Evolutionary conservation across 805 yeast genomes (phyloP), one percentile per base, ranked within the genome.

Genomic region (Hemisphaericaspora nanyangensis): DNA sequence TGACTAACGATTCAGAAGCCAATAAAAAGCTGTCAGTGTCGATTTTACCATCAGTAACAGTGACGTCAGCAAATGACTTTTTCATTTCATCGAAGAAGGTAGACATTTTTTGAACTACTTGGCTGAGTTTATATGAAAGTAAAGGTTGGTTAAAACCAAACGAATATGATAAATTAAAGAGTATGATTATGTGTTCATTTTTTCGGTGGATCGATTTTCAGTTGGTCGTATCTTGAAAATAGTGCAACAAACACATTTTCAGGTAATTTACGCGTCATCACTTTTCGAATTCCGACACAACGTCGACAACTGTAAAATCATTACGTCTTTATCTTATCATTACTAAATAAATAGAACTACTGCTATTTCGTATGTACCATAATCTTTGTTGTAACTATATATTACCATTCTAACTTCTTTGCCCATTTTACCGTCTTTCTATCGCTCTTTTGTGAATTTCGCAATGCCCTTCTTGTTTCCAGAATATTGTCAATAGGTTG

Each of bases 41-140:
- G 56, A 88, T 71, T 60, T 85, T 79, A 42, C 71, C 70, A 17
- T 61, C 69, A 32, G 64, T 58, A 46, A 85, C 70, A 20, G 85
- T 76, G 37, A 88, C 95, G 54, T 84, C 93, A 51, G 71, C 75
- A 62, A 85, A 88, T 52, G 88, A 80, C 59, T 70, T 72, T 55
- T 81, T 79, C 76, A 81, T 76, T 49, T 78, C 79, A 64, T 86
- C 95, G 55, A 88, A 89, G 67, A 85, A 89, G 6, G 95, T 85
- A 50, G 80, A 65, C 85, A 80, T 76, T 30, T 40, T n/a, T n/a
- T n/a, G n/a, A n/a, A n/a, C n/a, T n/a, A n/a, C n/a, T n/a, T n/a
- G n/a, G n/a, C n/a, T n/a, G n/a, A n/a, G n/a, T n/a, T n/a, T n/a
- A n/a, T n/a, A n/a, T n/a, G n/a, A n/a, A n/a, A n/a, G n/a, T n/a